Base-by-base conservation (phyloP, 225 moss, liverwort and hornwort species). In the Lunularia cruciata region DNA sequence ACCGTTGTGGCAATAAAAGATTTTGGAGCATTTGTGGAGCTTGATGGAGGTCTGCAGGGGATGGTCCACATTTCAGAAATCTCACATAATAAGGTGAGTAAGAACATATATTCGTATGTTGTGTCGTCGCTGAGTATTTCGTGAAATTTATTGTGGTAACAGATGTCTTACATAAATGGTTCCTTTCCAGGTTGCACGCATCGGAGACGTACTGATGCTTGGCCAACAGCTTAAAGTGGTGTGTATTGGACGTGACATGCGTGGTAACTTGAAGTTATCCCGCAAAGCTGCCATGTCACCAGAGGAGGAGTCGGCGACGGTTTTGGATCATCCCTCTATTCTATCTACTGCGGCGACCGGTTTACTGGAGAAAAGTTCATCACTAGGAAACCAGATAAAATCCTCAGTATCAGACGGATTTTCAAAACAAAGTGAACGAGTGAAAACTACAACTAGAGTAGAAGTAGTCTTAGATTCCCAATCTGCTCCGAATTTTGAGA, bases 61-160 rank as follows among this genome's bases (percentile, higher is more conserved):
- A 78, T 96, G 86, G 90, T 96, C 31, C 96, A 96, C 53, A 96
- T 96, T 65, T 96, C 96, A 22, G 96, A 96, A 77, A 92, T 96
- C 69, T 88, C 88, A 10, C 89, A 96, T 68, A 79, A 87, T 4
- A 77, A 71, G 70, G 81, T 81, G 71, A 30, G 48, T 46, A 47
- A 16, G 2, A 40, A 40, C 6, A 40, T 13, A 40, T 34, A 35
- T 34, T 36, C 15, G 35, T 19, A 32, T 58, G 11, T 25, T 26
- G 19, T 28, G 22, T 23, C 20, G 33, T 11, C 38, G 23, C 10
- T 22, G 15, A 3, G 2, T 8, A 5, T 59, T 59, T 20, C 12
- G 16, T 55, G 23, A 8, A 18, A 3, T 14, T 47, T 47, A 16
- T 52, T 52, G 23, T n/a, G n/a, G n/a, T n/a, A n/a, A n/a, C 8